Evolutionary conservation across 805 yeast species (phyloP).

Genomic region (Pichia cabralensis): DNA sequence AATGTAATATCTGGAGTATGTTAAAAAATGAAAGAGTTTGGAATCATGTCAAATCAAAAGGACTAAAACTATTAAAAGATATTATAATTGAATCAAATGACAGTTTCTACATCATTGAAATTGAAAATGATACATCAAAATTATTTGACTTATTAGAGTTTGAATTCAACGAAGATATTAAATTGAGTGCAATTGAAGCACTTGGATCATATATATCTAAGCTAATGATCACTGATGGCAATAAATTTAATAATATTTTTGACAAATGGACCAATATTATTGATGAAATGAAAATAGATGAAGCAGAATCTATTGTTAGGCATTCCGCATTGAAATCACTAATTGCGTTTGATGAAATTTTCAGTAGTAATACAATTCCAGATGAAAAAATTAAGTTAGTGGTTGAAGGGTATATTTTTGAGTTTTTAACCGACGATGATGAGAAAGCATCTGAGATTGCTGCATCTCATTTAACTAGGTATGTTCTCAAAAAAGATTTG

Average conservation of each 20-base stretch:
- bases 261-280: slow-evolving; percentile 24
- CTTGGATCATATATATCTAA: slow-evolving; percentile 34
- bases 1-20: slow-evolving; percentile 17
- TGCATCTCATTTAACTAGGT: slow-evolving; percentile 29
- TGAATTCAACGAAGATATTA: slow-evolving; percentile 25
- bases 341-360: slow-evolving; percentile 21
- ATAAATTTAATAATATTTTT: slow-evolving; percentile 9
- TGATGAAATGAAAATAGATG: slow-evolving; percentile 28
- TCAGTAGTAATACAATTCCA: not conserved
- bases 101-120: not conserved
- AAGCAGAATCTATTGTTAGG: slow-evolving; percentile 35
- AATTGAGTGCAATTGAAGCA: slow-evolving; percentile 38
- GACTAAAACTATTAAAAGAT: slow-evolving; percentile 27
- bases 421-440: slow-evolving; percentile 56
- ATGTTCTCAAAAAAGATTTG: slow-evolving; percentile 17
- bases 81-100: slow-evolving; percentile 9
- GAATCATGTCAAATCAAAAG: slow-evolving; percentile 36
- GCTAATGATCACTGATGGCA: not conserved
- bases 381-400: slow-evolving; percentile 3
- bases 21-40: slow-evolving; percentile 22
- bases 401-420: slow-evolving; percentile 15
- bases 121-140: slow-evolving; percentile 8
- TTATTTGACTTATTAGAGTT: slow-evolving; percentile 20
- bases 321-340: slow-evolving; percentile 37
- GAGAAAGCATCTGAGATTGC: slow-evolving; percentile 43